phyloP scores from a whole-genome alignment of 208 protist species.

The Blechomonas ayalai region DNA sequence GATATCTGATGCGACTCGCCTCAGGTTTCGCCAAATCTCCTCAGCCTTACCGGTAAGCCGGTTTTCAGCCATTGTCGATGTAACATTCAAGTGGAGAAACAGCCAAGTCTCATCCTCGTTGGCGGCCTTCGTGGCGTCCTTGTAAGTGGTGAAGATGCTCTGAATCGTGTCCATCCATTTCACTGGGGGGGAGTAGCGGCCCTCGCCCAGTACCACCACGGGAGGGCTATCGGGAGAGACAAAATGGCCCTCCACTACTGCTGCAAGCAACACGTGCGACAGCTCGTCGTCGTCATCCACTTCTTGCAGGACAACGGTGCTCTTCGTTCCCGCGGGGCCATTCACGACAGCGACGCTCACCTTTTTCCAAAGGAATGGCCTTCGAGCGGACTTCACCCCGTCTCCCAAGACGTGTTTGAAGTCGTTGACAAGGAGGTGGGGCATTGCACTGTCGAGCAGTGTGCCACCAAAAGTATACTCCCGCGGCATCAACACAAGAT shows the following conservation, averaged over 20 bases:
- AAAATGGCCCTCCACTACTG: slow-evolving; percentile 26
- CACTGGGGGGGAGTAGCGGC: no score
- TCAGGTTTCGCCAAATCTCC: slow-evolving; percentile 15
- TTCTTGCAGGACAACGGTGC: slow-evolving; percentile 23
- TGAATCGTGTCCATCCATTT: no score
- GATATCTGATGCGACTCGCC: slow-evolving; percentile 14
- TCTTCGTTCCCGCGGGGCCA: slow-evolving; percentile 1
- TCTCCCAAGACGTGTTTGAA: slow-evolving; percentile 37
- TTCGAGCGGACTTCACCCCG: slow-evolving; percentile 14
- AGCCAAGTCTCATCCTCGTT: slow-evolving; percentile 9
- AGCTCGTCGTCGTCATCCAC: slow-evolving; percentile 28
- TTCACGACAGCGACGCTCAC: slow-evolving; percentile 11
- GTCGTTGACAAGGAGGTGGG: slow-evolving; percentile 44
- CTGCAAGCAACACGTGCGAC: slow-evolving; percentile 23
- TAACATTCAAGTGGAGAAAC: slow-evolving; percentile 7
- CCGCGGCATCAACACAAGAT: slow-evolving; percentile 39
- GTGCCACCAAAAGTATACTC: slow-evolving; percentile 55
- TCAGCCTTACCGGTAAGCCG: not conserved
- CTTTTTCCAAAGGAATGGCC: slow-evolving; percentile 26
- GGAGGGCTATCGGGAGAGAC: slow-evolving; percentile 13
- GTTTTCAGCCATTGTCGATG: slow-evolving; percentile 5
- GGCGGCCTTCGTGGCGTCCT: slow-evolving; percentile 7
- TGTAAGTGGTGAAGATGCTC: slow-evolving; percentile 2
- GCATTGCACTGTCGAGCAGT: slow-evolving; percentile 58
- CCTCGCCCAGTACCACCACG: not conserved